phyloP scores from a whole-genome alignment of 257 asterid species.

The Apocynum venetum region DNA sequence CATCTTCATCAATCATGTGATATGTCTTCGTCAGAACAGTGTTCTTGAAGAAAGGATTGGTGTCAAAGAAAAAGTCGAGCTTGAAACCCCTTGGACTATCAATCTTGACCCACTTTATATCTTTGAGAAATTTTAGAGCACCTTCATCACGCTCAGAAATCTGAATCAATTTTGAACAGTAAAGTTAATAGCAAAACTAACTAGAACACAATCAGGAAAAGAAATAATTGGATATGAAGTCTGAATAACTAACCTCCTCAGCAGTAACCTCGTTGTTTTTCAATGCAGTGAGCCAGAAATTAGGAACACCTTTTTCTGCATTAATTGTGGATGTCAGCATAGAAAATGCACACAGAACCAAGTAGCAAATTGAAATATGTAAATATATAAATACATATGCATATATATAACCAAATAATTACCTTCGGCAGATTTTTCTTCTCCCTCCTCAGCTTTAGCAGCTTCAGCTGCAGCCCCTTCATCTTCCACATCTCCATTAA shows the following conservation, averaged over 20 bases:
- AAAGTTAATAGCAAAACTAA: conserved; percentile 1
- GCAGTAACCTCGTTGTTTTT: conserved; percentile 64
- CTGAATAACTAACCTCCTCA: conserved; percentile 54
- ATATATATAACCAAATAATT: no score
- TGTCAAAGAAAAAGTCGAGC: conserved; percentile 61
- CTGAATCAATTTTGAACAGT: conserved; percentile 30
- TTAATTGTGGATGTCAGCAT: conserved; percentile 1
- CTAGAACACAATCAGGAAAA: background rate
- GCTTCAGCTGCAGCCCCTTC: conserved; percentile 20
- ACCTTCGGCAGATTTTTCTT: conserved; percentile 24
- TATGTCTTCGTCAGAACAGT: conserved; percentile 66
- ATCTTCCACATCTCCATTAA: conserved; percentile 30
- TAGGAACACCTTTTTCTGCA: conserved; percentile 74
- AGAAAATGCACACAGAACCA: conserved; percentile 1
- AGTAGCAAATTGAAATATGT: background rate
- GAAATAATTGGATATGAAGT: background rate
- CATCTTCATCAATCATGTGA: conserved; percentile 91
- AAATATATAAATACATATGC: no score
- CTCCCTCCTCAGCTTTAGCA: conserved; percentile 13
- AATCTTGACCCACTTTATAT: conserved; percentile 70
- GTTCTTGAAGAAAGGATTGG: conserved; percentile 65
- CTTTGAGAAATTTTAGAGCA: conserved; percentile 68
- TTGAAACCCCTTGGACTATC: conserved; percentile 75
- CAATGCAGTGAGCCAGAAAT: conserved; percentile 79
- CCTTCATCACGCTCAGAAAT: conserved; percentile 70